phyloP scores from a whole-genome alignment of 2,329 filamentous ascomycete species.

The Didymella segeticola region DNA sequence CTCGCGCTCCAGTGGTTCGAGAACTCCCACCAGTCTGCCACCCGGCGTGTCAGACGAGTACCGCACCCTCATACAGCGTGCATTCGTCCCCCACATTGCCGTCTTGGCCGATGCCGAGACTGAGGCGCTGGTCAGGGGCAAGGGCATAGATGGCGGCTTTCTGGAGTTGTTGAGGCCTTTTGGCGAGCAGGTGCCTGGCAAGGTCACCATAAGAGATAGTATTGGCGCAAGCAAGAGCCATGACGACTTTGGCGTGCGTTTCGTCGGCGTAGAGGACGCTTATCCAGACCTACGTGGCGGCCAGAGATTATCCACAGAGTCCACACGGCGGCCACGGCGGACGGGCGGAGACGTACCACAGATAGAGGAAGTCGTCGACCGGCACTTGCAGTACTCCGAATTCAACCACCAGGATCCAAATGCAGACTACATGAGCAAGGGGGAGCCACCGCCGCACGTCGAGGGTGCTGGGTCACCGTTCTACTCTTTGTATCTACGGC shows the following conservation, averaged over 20 bases:
- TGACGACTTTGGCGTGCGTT: constrained; percentile 90
- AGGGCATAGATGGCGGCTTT: constrained; percentile 83
- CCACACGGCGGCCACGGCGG: constrained; percentile 45
- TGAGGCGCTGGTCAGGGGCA: constrained; percentile 77
- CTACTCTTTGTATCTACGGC: constrained; percentile 83
- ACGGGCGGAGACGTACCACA: constrained; percentile 65
- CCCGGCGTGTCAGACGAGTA: constrained; percentile 61
- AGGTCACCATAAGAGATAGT: constrained; percentile 89
- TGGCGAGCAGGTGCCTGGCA: constrained; percentile 85
- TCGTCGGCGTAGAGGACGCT: constrained; percentile 72
- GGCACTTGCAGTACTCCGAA: constrained; percentile 80
- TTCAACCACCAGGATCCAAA: constrained; percentile 49
- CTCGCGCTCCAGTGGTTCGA: constrained; percentile 42
- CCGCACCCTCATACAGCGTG: constrained; percentile 73
- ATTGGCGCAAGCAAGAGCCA: constrained; percentile 80
- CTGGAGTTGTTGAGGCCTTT: constrained; percentile 89
- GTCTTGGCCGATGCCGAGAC: constrained; percentile 88
- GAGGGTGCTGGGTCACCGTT: constrained; percentile 70
- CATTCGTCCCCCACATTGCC: constrained; percentile 88
- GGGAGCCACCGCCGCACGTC: constrained; percentile 17
- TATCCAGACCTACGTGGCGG: constrained; percentile 49
- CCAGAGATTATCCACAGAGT: constrained; percentile 35
- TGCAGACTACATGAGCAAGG: constrained; percentile 53
- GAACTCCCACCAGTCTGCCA: constrained; percentile 47
- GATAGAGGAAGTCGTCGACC: constrained; percentile 80